Evolutionary conservation across 2,329 filamentous ascomycete species (phyloP).

Genomic region (Thielaviopsis cerberus): DNA sequence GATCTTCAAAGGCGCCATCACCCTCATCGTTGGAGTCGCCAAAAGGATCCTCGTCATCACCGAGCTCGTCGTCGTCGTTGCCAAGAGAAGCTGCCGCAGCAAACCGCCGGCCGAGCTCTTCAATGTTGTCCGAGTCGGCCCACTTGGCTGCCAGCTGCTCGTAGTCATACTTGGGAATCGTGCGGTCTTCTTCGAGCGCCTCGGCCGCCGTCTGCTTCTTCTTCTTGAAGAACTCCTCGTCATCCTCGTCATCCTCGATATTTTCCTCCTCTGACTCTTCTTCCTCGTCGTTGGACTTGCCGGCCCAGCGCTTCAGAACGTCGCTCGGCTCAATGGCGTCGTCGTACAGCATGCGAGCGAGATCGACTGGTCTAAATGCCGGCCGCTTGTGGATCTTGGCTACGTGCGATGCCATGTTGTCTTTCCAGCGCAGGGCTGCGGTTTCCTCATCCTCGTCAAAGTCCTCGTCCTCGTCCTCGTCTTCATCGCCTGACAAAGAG

Average conservation of each 20-base stretch:
- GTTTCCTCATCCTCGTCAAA: slow-evolving; percentile 54
- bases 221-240: slow-evolving; percentile 47
- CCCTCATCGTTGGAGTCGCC: slow-evolving; percentile 46
- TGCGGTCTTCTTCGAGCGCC: slow-evolving; percentile 61
- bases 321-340: slow-evolving; percentile 55
- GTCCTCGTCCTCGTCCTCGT: slow-evolving; percentile 26
- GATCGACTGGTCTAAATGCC: slow-evolving; percentile 60
- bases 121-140: slow-evolving; percentile 60
- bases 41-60: slow-evolving; percentile 29
- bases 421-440: slow-evolving; percentile 67
- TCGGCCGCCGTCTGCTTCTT: slow-evolving; percentile 45
- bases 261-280: slow-evolving; percentile 37
- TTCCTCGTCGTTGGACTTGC: slow-evolving; percentile 26
- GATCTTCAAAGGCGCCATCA: slow-evolving; percentile 68
- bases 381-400: slow-evolving; percentile 50
- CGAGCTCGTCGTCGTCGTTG: slow-evolving; percentile 16
- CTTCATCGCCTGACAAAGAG: slow-evolving; percentile 49
- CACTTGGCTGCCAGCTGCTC: slow-evolving; percentile 68
- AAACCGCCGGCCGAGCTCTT: slow-evolving; percentile 56
- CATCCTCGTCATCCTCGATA: slow-evolving; percentile 32
- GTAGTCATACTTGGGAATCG: slow-evolving; percentile 64
- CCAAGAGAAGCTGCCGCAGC: slow-evolving; percentile 39
- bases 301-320: slow-evolving; percentile 63
- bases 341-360: slow-evolving; percentile 81
- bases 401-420: slow-evolving; percentile 62